Conservation (phyloP, 1,284 basidiomycete species). For the Pholiota adiposa region DNA sequence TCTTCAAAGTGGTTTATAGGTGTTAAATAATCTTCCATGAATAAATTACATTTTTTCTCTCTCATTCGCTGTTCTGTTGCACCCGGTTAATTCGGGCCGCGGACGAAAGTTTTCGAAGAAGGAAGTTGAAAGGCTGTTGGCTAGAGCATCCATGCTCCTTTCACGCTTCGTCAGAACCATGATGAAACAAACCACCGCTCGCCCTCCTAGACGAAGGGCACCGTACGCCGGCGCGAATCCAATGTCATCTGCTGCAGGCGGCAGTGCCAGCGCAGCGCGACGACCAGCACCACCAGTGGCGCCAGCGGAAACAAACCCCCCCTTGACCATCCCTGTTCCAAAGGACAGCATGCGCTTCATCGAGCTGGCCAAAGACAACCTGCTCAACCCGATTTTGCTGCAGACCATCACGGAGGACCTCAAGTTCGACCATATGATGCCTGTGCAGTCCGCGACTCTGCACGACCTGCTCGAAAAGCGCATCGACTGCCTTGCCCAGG, state of each 20-base stretch:
- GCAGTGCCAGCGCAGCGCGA: background rate
- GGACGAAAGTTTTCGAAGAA: background rate
- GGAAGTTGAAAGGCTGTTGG: background rate
- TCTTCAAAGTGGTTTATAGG: too few species aligned
- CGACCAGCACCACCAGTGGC: background rate
- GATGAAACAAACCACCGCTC: conserved; percentile 13
- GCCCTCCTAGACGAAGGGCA: conserved; percentile 2
- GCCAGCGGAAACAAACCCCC: background rate
- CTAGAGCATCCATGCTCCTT: background rate
- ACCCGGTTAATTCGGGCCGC: background rate
- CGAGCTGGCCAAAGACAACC: conserved; percentile 9
- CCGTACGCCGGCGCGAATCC: conserved; percentile 5
- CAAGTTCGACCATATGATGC: conserved; percentile 18
- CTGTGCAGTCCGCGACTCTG: conserved; percentile 13
- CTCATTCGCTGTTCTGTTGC: too few species aligned
- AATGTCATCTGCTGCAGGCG: background rate
- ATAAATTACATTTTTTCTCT: too few species aligned
- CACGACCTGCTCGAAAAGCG: conserved; percentile 19
- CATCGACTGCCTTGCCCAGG: conserved; percentile 48
- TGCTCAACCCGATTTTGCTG: conserved; percentile 7
- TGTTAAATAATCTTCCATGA: too few species aligned
- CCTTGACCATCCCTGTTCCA: conserved; percentile 8
- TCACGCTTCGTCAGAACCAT: conserved; percentile 4
- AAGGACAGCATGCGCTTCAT: conserved; percentile 8
- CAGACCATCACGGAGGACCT: conserved; percentile 9